Percentiles rank a stretch among this genome's conserved stretches.
phyloP scores from a whole-genome alignment of 2,329 filamentous ascomycete genomes.

The Chrysoporthe austroafricana region DNA sequence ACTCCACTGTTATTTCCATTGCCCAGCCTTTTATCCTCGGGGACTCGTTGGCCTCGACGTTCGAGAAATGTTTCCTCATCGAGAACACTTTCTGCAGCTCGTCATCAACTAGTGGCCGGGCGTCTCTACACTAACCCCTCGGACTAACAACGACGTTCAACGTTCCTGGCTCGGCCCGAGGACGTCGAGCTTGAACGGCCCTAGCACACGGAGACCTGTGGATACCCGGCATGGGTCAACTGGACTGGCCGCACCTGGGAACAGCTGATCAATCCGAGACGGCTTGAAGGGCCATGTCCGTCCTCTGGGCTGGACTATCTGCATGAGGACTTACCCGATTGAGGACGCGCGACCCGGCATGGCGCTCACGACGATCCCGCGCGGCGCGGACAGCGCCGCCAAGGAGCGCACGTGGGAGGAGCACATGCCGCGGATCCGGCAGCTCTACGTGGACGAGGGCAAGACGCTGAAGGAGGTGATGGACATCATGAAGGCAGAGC shows the following conservation, averaged over 20 bases:
- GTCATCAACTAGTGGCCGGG: too few relatives aligned
- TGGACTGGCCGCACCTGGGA: too few relatives aligned
- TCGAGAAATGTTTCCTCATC: background rate
- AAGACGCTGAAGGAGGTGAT: conserved; percentile 27
- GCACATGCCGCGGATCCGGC: conserved; percentile 23
- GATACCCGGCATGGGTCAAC: too few relatives aligned
- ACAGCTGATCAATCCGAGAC: too few relatives aligned
- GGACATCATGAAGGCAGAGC: conserved; percentile 21
- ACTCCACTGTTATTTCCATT: background rate
- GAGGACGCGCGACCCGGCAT: background rate
- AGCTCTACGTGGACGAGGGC: conserved; percentile 26
- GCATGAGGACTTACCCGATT: background rate
- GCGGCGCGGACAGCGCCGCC: background rate
- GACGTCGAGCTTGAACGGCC: too few relatives aligned
- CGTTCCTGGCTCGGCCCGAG: too few relatives aligned
- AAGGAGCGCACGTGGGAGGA: conserved; percentile 9
- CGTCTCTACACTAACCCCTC: too few relatives aligned
- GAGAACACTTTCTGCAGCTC: too few relatives aligned
- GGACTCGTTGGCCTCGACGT: background rate
- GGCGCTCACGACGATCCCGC: background rate
- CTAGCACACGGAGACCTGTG: too few relatives aligned
- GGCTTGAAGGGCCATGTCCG: too few relatives aligned
- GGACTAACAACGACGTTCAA: too few relatives aligned
- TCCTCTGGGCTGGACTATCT: background rate
- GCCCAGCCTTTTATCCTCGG: background rate